Evolutionary conservation across 2,329 filamentous ascomycete genomes (phyloP), one percentile per base, ranked within the genome.

Genomic region (Huntiella abstrusa): DNA sequence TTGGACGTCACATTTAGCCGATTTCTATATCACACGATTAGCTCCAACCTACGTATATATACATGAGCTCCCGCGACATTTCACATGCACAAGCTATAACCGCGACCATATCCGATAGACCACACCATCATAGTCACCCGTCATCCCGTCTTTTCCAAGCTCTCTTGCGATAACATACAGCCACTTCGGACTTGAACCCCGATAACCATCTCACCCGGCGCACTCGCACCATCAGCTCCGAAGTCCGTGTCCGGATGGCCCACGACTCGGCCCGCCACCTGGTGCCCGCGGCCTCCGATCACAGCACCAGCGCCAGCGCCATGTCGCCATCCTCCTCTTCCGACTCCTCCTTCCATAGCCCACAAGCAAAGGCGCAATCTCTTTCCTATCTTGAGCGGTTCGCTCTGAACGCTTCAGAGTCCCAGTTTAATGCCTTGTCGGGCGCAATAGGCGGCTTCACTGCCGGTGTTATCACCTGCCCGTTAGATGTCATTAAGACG

Each of bases 401-500:
- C 70, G 68, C 71, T 16, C 60, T 66, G 41, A 55, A 58, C 35
- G 73, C 74, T 43, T 74, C 73, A 33, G 70, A 77, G 51, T 67
- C 72, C 15, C 71, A 75, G 52, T 77, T 96, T 60, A 84, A 92
- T 60, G 84, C 85, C 52, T 69, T 95, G 48, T 80, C 85, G 38
- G 91, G 91, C 47, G 88, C 87, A 42, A 70, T 84, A 49, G 88
- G 87, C 43, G 91, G 91, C 43, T 84, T 96, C 56, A 86, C 85
- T 16, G 94, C 87, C 5, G 91, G 91, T 43, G 75, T 98, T 47
- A 83, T 95, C 53, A 96, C 88, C 45, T 98, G 91, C 60, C 91
- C 91, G 37, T 77, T 98, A 54, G 91, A 98, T 68, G 91, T 98
- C 52, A 96, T 98, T 63, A 98, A 98, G 68, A 98, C 91, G 39